Percentiles rank a stretch among this genome's conserved stretches.
phyloP scores from a whole-genome alignment of 23 red algal species.

The Gracilariopsis chorda region DNA sequence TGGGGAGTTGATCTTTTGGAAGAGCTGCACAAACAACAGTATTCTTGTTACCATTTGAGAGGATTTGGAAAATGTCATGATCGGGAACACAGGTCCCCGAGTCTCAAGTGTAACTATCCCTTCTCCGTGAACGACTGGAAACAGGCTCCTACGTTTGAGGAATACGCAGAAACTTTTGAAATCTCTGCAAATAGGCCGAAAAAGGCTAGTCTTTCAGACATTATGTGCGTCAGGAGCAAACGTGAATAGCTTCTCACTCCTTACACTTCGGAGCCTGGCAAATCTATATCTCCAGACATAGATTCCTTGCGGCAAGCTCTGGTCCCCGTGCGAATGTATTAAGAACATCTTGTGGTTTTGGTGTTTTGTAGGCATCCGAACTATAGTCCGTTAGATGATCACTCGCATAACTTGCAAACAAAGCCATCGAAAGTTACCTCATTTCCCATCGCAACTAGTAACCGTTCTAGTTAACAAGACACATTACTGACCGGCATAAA shows the following conservation, averaged over 20 bases:
- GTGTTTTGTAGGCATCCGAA: no score
- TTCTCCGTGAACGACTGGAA: slow-evolving; percentile 21
- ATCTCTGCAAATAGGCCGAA: neutral
- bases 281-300: no score
- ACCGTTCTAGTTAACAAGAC: no score
- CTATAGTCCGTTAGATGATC: no score
- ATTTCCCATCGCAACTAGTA: no score
- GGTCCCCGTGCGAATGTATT: no score
- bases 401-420: no score
- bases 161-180: slow-evolving; percentile 43
- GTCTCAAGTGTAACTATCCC: slow-evolving; percentile 59
- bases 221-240: neutral
- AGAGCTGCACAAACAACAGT: neutral
- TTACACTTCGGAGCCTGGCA: no score
- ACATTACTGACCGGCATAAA: no score
- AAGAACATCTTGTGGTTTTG: no score
- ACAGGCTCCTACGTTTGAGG: slow-evolving; percentile 28
- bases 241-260: neutral
- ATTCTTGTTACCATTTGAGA: slow-evolving; percentile 50
- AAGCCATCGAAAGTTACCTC: no score
- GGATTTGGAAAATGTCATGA: slow-evolving; percentile 52
- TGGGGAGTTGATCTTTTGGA: slow-evolving; percentile 55
- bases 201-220: neutral
- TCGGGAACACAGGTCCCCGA: slow-evolving; percentile 8
- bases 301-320: no score